A percentile compares a stretch with the other conserved stretches of the same genome.
These are phyloP conservation scores for Fragilaria radians DNA, from an alignment of 108 stramenopile genomes.

Conservation along the genomic window DNA sequence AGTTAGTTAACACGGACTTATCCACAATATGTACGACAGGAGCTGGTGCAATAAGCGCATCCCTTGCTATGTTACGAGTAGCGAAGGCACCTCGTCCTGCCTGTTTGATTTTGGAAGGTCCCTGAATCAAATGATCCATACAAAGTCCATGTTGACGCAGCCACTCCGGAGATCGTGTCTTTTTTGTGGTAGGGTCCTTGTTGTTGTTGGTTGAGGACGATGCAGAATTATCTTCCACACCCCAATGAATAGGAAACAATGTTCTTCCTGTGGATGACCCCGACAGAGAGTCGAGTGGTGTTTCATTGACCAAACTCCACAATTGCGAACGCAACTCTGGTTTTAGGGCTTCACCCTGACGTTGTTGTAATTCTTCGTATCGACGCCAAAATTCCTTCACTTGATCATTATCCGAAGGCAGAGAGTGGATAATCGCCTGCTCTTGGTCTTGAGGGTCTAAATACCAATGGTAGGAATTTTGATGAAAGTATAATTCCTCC, in stretches of 20 bases:
- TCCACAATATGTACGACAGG: slow-evolving; percentile 66
- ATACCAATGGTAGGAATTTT: background rate
- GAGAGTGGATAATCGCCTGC: background rate
- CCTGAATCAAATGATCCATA: slow-evolving; percentile 52
- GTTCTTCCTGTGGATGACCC: background rate
- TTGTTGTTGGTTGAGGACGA: background rate
- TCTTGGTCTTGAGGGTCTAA: background rate
- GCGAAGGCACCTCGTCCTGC: slow-evolving; percentile 80
- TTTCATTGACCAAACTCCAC: background rate
- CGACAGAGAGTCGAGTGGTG: too few species aligned
- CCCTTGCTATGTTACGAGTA: slow-evolving; percentile 61
- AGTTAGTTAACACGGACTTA: slow-evolving; percentile 32
- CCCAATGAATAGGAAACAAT: background rate
- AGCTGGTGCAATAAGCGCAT: slow-evolving; percentile 59
- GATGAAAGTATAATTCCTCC: slow-evolving; percentile 38
- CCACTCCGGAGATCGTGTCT: slow-evolving; percentile 34
- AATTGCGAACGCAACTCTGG: background rate
- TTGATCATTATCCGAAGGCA: slow-evolving; percentile 6
- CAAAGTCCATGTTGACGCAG: slow-evolving; percentile 52
- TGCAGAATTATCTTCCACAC: background rate
- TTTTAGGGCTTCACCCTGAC: background rate
- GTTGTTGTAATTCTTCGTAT: background rate
- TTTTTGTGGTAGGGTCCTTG: slow-evolving; percentile 3
- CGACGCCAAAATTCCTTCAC: background rate
- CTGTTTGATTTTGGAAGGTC: slow-evolving; percentile 42